Percentiles rank a stretch among this genome's conserved stretches.
phyloP scores from a whole-genome alignment of 768 basidiomycete genomes.

The Austroboletus eburneus region DNA sequence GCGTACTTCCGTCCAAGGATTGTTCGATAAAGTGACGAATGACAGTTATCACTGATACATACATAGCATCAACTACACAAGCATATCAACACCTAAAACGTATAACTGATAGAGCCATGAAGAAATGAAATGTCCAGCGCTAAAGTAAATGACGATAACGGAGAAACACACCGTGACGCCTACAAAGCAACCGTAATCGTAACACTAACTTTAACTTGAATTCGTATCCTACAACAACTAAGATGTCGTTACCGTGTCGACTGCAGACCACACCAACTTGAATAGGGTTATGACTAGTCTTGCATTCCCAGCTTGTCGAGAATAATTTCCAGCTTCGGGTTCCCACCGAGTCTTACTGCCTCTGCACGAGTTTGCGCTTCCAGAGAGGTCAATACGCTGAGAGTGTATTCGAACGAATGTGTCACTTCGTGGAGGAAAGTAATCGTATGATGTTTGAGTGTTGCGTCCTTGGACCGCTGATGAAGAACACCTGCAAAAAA shows the following conservation, averaged over 20 bases:
- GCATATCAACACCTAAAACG: neutral
- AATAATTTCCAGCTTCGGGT: constrained; percentile 53
- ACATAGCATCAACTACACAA: neutral
- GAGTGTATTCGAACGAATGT: constrained; percentile 84
- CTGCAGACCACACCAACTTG: neutral
- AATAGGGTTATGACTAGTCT: neutral
- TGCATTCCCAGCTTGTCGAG: constrained; percentile 45
- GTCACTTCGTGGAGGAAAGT: constrained; percentile 73
- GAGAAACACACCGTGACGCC: too few relatives aligned
- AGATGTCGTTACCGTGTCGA: neutral
- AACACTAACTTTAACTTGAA: neutral
- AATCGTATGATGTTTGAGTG: constrained; percentile 78
- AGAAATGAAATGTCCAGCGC: neutral
- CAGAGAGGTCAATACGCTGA: constrained; percentile 60
- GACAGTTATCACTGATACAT: neutral
- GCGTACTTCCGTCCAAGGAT: neutral
- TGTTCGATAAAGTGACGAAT: neutral
- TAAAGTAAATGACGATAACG: neutral
- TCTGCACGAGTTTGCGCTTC: constrained; percentile 67
- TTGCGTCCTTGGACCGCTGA: constrained; percentile 78
- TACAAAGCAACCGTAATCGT: too few relatives aligned
- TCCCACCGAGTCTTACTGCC: constrained; percentile 74
- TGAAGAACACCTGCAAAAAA: constrained; percentile 73
- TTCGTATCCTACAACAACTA: neutral
- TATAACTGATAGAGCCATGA: neutral